These are phyloP conservation scores for Candida anutae DNA, from an alignment of 1,139 yeast genomes.

Conservation along the genomic window DNA sequence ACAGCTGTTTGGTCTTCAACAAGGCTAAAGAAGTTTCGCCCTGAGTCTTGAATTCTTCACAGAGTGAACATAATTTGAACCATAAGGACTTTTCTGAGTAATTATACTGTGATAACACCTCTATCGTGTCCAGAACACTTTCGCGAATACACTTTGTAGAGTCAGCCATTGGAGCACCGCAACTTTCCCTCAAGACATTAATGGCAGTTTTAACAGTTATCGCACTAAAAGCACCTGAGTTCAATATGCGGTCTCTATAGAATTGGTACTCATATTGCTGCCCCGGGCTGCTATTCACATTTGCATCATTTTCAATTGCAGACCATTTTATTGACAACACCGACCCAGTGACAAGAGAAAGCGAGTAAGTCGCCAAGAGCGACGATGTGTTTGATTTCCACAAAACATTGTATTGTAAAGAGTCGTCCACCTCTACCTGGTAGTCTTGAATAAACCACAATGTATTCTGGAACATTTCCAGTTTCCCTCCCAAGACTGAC, in stretches of 20 bases:
- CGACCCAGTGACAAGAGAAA: slow-evolving; percentile 13
- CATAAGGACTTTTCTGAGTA: slow-evolving; percentile 20
- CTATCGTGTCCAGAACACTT: slow-evolving; percentile 17
- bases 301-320: slow-evolving; percentile 7
- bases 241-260: slow-evolving; percentile 37
- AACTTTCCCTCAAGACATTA: slow-evolving; percentile 23
- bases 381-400: slow-evolving; percentile 64
- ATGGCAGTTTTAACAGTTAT: slow-evolving; percentile 36
- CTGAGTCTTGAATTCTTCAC: slow-evolving; percentile 57
- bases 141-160: slow-evolving; percentile 11
- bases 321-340: slow-evolving; percentile 13
- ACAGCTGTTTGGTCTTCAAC: slow-evolving; percentile 3
- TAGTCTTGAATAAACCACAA: slow-evolving; percentile 45
- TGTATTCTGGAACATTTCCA: slow-evolving; percentile 3
- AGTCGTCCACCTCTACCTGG: slow-evolving; percentile 18
- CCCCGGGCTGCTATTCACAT: slow-evolving; percentile 12
- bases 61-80: slow-evolving; percentile 53
- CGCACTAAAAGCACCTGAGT: slow-evolving; percentile 39
- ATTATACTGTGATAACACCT: slow-evolving; percentile 2
- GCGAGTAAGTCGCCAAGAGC: slow-evolving; percentile 17
- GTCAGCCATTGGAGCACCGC: slow-evolving; percentile 7
- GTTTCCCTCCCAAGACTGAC: slow-evolving; percentile 3
- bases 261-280: slow-evolving; percentile 26
- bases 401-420: slow-evolving; percentile 26
- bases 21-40: slow-evolving; percentile 43